A percentile compares a stretch with the other conserved stretches of the same genome.
phyloP scores from a whole-genome alignment of 805 yeast genomes.

The Tetrapisispora phaffii region DNA sequence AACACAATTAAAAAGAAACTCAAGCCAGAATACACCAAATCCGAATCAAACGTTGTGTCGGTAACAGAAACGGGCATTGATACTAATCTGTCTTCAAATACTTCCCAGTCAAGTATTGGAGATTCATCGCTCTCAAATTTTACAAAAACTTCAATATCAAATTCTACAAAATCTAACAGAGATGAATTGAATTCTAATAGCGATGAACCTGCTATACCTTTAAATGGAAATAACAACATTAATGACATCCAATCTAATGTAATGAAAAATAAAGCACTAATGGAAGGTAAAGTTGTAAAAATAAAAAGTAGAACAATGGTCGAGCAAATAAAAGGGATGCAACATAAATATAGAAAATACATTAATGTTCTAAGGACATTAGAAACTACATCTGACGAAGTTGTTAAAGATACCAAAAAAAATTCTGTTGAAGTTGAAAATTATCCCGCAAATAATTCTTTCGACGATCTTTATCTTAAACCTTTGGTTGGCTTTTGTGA shows the following conservation, averaged over 20 bases:
- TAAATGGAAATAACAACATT: not conserved
- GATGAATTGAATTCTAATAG: not conserved
- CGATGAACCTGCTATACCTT: not conserved
- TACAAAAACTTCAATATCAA: not conserved
- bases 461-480: not conserved
- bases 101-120: not conserved
- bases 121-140: conserved; percentile 1
- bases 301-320: not conserved
- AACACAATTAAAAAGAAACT: not conserved
- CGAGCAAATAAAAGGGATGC: not conserved
- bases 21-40: not conserved
- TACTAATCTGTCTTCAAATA: not conserved
- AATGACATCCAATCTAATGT: not conserved
- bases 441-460: not conserved
- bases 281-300: not conserved
- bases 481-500: not conserved
- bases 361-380: not conserved
- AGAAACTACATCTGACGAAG: not conserved
- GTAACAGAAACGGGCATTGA: not conserved
- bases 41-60: not conserved
- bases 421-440: not conserved
- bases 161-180: not conserved
- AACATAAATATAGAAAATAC: not conserved
- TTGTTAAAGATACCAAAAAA: not conserved
- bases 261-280: not conserved